Evolutionary conservation across 768 basidiomycete genomes (phyloP).

Genomic region (Boletus reticulatus): DNA sequence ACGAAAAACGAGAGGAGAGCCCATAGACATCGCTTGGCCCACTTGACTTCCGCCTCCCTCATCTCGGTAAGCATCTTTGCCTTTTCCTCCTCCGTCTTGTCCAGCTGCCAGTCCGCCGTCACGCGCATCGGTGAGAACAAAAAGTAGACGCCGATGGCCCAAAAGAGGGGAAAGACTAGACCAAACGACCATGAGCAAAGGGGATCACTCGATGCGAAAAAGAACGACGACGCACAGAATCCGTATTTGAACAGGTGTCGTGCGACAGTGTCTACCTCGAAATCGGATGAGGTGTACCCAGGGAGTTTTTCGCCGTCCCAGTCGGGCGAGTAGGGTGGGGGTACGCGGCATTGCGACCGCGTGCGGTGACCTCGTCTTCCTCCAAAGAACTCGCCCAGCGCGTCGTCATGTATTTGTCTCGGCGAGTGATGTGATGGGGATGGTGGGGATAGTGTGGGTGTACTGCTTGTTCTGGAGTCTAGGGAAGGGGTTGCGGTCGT

Average conservation of each 20-base stretch:
- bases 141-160: slow-evolving; percentile 57
- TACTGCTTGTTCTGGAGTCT: slow-evolving; percentile 13
- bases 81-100: slow-evolving; percentile 52
- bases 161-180: slow-evolving; percentile 60
- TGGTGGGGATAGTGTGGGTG: slow-evolving; percentile 24
- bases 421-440: slow-evolving; percentile 20
- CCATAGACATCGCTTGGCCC: slow-evolving; percentile 54
- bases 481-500: slow-evolving; percentile 13
- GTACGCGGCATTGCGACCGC: slow-evolving; percentile 22
- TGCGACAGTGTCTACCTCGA: slow-evolving; percentile 54
- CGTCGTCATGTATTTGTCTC: slow-evolving; percentile 29
- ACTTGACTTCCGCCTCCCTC: slow-evolving; percentile 50
- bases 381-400: slow-evolving; percentile 32
- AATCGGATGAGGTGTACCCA: slow-evolving; percentile 26
- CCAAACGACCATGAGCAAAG: neutral
- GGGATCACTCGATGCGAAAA: neutral
- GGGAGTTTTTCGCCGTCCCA: slow-evolving; percentile 33
- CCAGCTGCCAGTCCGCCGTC: slow-evolving; percentile 53
- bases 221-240: slow-evolving; percentile 42
- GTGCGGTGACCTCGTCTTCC: slow-evolving; percentile 21
- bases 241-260: slow-evolving; percentile 63
- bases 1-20: slow-evolving; percentile 48
- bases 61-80: slow-evolving; percentile 45
- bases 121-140: slow-evolving; percentile 50
- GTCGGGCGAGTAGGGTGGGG: slow-evolving; percentile 47